phyloP scores from a whole-genome alignment of 495 filamentous ascomycete species.

The Penicillium canescens region DNA sequence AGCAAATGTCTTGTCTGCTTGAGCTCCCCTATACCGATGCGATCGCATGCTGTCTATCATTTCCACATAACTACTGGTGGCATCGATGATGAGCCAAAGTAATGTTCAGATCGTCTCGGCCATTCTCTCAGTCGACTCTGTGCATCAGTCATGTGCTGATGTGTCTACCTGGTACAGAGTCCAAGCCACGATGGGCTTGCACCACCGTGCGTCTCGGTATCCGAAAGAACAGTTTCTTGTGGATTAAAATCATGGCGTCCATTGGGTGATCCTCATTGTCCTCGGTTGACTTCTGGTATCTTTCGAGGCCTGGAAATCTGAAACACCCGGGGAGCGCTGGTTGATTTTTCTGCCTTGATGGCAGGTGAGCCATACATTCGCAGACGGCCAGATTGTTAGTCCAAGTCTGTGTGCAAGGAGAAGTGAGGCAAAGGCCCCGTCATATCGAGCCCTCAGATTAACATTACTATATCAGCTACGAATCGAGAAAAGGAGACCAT shows the following conservation, averaged over 20 bases:
- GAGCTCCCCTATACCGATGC: neutral
- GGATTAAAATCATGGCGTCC: too few species aligned
- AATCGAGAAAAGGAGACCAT: neutral
- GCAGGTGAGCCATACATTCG: neutral
- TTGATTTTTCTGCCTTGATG: neutral
- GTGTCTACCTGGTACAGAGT: too few species aligned
- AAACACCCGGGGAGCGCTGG: neutral
- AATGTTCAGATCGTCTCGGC: too few species aligned
- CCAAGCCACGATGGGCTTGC: too few species aligned
- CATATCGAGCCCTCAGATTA: neutral
- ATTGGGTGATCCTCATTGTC: too few species aligned
- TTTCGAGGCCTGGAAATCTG: too few species aligned
- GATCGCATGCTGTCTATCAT: neutral
- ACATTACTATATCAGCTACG: neutral
- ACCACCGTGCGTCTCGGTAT: too few species aligned
- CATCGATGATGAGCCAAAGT: neutral
- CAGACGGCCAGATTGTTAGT: neutral
- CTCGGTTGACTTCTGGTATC: too few species aligned
- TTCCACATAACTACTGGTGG: neutral
- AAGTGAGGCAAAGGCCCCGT: neutral
- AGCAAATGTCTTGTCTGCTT: neutral
- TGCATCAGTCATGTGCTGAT: too few species aligned
- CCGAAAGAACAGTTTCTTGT: too few species aligned
- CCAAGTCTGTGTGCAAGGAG: neutral
- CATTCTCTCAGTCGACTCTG: too few species aligned